These are phyloP conservation scores for Galerina marginata DNA, from an alignment of 768 basidiomycete species.

Conservation along the genomic window DNA sequence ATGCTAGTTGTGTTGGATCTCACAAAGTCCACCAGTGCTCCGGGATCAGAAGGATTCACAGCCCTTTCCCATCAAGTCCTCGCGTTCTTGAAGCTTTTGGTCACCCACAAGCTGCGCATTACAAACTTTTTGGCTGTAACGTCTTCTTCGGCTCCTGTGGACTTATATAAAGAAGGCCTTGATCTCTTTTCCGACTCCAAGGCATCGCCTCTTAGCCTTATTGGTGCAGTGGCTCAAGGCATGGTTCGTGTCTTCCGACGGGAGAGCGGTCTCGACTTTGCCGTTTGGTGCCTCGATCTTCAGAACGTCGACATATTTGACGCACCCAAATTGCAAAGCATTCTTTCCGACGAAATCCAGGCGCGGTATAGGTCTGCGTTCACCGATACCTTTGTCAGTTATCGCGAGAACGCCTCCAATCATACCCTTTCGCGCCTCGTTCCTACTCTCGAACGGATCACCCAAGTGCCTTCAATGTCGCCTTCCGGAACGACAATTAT, in stretches of 20 bases:
- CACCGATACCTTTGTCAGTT: constrained; percentile 26
- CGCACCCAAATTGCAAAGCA: constrained; percentile 9
- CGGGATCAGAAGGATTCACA: constrained; percentile 24
- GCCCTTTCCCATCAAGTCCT: constrained; percentile 24
- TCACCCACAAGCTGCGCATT: constrained; percentile 20
- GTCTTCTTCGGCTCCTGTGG: constrained; percentile 28
- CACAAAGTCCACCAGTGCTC: constrained; percentile 18
- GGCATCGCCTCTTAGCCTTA: constrained; percentile 16
- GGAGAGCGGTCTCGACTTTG: constrained; percentile 30
- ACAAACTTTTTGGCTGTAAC: constrained; percentile 26
- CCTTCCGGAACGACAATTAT: constrained; percentile 33
- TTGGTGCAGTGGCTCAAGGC: constrained; percentile 33
- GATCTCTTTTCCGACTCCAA: constrained; percentile 26
- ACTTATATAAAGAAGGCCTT: constrained; percentile 27
- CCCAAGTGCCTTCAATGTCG: constrained; percentile 12
- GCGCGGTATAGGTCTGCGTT: constrained; percentile 20
- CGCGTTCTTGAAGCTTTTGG: constrained; percentile 27
- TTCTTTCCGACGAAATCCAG: constrained; percentile 23
- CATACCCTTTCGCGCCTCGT: constrained; percentile 28
- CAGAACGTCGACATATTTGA: constrained; percentile 16
- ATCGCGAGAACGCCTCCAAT: constrained; percentile 24
- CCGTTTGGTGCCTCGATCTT: constrained; percentile 33
- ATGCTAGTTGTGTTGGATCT: constrained; percentile 30
- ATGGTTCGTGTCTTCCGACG: constrained; percentile 38
- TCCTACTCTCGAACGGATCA: constrained; percentile 26